These are phyloP conservation scores for Backusella morwellensis DNA, from an alignment of 192 early-diverging fungal genomes.

Conservation along the genomic window DNA sequence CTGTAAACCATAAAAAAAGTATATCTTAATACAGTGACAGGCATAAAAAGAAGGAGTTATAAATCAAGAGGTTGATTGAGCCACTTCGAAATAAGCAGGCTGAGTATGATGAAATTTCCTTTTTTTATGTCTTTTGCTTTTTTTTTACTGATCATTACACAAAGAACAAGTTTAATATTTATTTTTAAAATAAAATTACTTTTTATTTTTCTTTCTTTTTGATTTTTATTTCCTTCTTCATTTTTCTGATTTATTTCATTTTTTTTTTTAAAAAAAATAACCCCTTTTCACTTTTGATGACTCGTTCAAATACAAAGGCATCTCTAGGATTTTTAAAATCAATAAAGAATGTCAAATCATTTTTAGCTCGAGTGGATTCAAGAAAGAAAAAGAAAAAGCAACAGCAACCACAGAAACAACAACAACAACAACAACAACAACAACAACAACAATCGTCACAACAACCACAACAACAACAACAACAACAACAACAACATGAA, in stretches of 20 bases:
- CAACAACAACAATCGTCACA: background rate
- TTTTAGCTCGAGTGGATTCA: background rate
- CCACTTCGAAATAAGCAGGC: background rate
- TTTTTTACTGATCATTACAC: background rate
- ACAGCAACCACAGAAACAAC: background rate
- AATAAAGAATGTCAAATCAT: constrained; percentile 4
- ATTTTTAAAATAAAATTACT: background rate
- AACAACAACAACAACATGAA: background rate
- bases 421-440: background rate
- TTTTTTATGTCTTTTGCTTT: background rate
- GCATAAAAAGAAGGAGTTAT: background rate
- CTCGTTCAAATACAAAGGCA: background rate
- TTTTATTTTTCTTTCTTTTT: background rate
- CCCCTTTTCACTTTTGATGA: background rate
- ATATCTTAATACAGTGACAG: background rate
- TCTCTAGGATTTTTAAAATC: constrained; percentile 5
- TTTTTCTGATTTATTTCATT: background rate
- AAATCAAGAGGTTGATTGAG: background rate
- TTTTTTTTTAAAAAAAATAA: background rate
- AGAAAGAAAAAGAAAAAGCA: background rate
- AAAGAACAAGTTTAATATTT: constrained; percentile 3
- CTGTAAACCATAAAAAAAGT: background rate
- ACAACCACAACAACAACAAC: background rate
- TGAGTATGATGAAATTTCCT: background rate
- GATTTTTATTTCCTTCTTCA: background rate